phyloP scores from a whole-genome alignment of 106 monocot genomes.

The Phalaenopsis equestris region DNA sequence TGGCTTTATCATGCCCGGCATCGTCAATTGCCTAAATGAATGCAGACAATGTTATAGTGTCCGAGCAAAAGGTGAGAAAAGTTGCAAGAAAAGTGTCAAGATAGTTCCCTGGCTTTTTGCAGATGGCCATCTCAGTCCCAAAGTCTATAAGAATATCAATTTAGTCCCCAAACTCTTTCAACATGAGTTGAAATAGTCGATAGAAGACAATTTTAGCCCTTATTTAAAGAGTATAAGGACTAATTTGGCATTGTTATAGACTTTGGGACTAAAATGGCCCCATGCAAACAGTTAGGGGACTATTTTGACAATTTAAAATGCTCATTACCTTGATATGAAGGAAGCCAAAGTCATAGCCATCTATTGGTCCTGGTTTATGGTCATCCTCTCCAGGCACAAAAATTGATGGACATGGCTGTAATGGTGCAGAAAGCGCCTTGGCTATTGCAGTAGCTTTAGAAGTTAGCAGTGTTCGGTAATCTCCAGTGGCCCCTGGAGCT shows the following conservation, averaged over 20 bases:
- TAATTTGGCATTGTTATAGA: no score
- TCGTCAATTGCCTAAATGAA: slow-evolving; percentile 80
- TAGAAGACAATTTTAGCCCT: no score
- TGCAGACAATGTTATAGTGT: not conserved
- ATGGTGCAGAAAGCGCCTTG: slow-evolving; percentile 82
- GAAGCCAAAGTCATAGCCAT: slow-evolving; percentile 97
- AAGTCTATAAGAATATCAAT: no score
- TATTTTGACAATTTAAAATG: not conserved
- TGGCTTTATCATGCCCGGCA: slow-evolving; percentile 94
- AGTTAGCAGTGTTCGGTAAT: slow-evolving; percentile 81
- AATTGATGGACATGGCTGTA: slow-evolving; percentile 57
- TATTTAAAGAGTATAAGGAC: no score
- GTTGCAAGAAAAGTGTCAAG: no score
- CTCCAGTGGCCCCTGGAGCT: slow-evolving; percentile 96
- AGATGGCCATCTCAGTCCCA: no score
- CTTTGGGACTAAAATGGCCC: no score
- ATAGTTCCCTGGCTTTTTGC: no score
- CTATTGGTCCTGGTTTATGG: slow-evolving; percentile 44
- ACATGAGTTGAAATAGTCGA: no score
- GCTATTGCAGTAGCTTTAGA: slow-evolving; percentile 84
- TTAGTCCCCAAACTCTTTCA: no score
- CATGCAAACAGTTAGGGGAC: no score
- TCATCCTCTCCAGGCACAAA: slow-evolving; percentile 86
- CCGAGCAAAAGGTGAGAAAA: not conserved
- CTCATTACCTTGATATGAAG: slow-evolving; percentile 81